Percentiles rank a stretch among this genome's conserved stretches.
These are phyloP conservation scores for Schoenoplectus tabernaemontani DNA, from an alignment of 202 grass and related monocot species.

Conservation along the genomic window DNA sequence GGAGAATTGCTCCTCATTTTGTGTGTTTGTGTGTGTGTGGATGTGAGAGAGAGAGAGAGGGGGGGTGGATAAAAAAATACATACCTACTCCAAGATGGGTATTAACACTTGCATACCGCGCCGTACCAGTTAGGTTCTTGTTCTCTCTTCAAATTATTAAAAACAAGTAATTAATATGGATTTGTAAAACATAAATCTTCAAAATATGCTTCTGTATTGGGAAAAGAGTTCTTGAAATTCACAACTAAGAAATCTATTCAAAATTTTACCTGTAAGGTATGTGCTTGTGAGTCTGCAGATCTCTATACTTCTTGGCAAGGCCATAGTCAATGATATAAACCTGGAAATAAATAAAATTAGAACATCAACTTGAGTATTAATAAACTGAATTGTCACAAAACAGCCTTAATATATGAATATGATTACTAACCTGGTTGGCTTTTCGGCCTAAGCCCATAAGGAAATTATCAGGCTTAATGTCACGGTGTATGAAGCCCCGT, in stretches of 20 bases:
- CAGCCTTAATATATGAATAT: neutral
- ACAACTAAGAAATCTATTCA: neutral
- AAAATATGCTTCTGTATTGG: conserved; percentile 7
- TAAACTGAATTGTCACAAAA: neutral
- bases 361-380: neutral
- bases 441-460: conserved; percentile 86
- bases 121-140: conserved; percentile 87
- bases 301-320: conserved; percentile 95
- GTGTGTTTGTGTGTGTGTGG: neutral
- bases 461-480: conserved; percentile 94
- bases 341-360: conserved; percentile 28
- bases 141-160: conserved; percentile 55
- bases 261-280: conserved; percentile 79
- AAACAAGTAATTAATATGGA: conserved; percentile 6
- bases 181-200: conserved; percentile 1
- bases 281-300: conserved; percentile 94
- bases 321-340: conserved; percentile 98
- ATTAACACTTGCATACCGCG: conserved; percentile 95
- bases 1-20: neutral
- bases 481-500: conserved; percentile 91
- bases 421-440: conserved; percentile 69
- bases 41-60: neutral
- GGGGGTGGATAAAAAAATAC: conserved; percentile 15
- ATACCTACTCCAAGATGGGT: conserved; percentile 98
- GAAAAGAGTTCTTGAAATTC: conserved; percentile 11